Conservation (phyloP, 2,329 filamentous ascomycete species). For the Cyclaneusma minus region DNA sequence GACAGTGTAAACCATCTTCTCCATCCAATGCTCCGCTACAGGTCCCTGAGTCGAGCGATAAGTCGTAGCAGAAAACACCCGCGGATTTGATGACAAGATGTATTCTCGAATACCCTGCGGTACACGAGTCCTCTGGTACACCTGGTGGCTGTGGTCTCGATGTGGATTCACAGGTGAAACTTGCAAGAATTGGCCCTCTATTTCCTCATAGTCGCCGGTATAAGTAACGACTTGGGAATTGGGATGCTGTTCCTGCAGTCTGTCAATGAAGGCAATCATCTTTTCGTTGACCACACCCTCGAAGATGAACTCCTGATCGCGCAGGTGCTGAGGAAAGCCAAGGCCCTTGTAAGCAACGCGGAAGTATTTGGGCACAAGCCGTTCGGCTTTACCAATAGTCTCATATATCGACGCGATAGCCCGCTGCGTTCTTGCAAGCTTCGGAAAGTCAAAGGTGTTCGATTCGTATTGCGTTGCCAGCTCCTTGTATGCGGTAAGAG, state of each 20-base stretch:
- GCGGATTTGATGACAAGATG: slow-evolving; percentile 62
- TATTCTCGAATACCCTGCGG: slow-evolving; percentile 76
- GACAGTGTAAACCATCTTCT: slow-evolving; percentile 74
- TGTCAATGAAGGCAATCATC: slow-evolving; percentile 69
- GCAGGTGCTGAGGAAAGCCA: slow-evolving; percentile 65
- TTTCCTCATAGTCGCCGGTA: slow-evolving; percentile 55
- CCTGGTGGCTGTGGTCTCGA: slow-evolving; percentile 65
- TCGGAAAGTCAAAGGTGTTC: slow-evolving; percentile 80
- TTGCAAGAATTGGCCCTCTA: slow-evolving; percentile 82
- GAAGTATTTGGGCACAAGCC: slow-evolving; percentile 72
- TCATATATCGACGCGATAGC: slow-evolving; percentile 91
- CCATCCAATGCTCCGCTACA: slow-evolving; percentile 58
- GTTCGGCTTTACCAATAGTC: slow-evolving; percentile 67
- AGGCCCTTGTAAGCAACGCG: slow-evolving; percentile 79
- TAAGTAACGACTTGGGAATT: slow-evolving; percentile 66
- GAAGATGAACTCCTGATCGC: slow-evolving; percentile 87
- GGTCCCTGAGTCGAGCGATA: slow-evolving; percentile 54
- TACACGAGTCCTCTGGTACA: slow-evolving; percentile 80
- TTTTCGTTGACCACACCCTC: slow-evolving; percentile 68
- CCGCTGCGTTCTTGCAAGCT: slow-evolving; percentile 75
- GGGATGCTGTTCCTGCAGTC: slow-evolving; percentile 83
- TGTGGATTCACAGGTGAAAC: slow-evolving; percentile 70
- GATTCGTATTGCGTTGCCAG: slow-evolving; percentile 82
- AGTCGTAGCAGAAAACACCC: slow-evolving; percentile 61
- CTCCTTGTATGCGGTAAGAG: slow-evolving; percentile 76